These are phyloP conservation scores for Pseudogymnoascus verrucosus DNA, from an alignment of 2,329 filamentous ascomycete genomes.

Conservation along the genomic window DNA sequence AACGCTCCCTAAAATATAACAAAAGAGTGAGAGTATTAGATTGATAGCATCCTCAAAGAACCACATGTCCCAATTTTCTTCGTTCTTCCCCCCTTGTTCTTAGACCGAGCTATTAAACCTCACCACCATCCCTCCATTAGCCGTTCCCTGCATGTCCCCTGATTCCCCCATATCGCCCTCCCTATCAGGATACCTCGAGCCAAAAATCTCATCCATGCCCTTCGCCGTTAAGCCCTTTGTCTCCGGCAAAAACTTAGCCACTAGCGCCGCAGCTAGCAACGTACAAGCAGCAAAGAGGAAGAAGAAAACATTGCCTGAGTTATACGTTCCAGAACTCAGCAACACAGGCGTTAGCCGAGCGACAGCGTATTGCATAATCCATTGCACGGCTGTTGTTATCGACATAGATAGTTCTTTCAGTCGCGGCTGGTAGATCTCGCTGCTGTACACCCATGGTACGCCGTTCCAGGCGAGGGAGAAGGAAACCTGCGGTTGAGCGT, in stretches of 20 bases:
- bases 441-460: conserved; percentile 23
- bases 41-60: background rate
- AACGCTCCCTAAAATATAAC: no score
- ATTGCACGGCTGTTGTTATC: conserved; percentile 18
- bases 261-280: conserved; percentile 50
- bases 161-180: background rate
- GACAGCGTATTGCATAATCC: conserved; percentile 17
- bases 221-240: conserved; percentile 65
- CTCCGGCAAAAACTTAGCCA: conserved; percentile 71
- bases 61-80: background rate
- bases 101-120: background rate
- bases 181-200: conserved; percentile 15
- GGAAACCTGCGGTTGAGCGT: conserved; percentile 14
- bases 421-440: conserved; percentile 22
- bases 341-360: conserved; percentile 18
- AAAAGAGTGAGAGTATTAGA: no score
- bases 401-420: conserved; percentile 21
- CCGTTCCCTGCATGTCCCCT: background rate
- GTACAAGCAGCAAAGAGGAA: conserved; percentile 58
- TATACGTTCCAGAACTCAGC: conserved; percentile 11
- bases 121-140: background rate
- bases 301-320: conserved; percentile 19
- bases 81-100: background rate
- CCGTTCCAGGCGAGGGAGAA: conserved; percentile 25
- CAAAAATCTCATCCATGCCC: conserved; percentile 52